Evolutionary conservation across 1,139 yeast species (phyloP), one percentile per base, ranked within the genome.

Genomic region (Geotrichum macrosporum): DNA sequence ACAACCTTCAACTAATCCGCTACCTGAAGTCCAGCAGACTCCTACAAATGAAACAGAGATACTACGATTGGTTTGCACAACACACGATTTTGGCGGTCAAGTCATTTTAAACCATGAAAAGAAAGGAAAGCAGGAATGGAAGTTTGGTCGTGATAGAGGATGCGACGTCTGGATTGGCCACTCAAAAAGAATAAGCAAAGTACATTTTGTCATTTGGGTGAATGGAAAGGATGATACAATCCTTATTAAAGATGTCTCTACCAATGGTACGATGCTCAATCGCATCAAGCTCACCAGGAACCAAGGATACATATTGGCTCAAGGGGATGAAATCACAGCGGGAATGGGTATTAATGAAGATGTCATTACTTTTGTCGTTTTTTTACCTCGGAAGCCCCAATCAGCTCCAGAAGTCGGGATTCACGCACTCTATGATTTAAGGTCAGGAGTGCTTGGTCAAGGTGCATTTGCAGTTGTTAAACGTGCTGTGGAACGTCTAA

Each of bases 391-490:
- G 13, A 46, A 20, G 10, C 22, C 41, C 4, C 57, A 18, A 58
- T 21, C 53, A 6, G 50, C 52, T 35, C 44, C 48, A 35, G 52
- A 29, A 9, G 67, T 51, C 13, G 68, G 69, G 0, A 82, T 92
- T 15, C 76, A 77, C 60, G 78, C 77, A 51, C 84, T 83, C 57
- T 92, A 81, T 62, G 84, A 85, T 13, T 77, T 92, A 26, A 80
- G 85, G 52, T 82, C 80, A 61, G 95, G 84, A 57, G 80, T 85
- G 4, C 84, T 92, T 2, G 98, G 98, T 1, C 92, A 86, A 57
- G 98, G 98, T 5, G 97, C 97, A 3, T 92, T 92, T 74, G 97
- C 97, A 3, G 84, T 89, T 1, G 98, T 92, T 16, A 83, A 87
- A 57, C 85, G 85, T 62, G 96, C 94, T 2, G 78, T 88, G 0